Conservation (phyloP, 352 stramenopile species). For the Phytophthora rubi region DNA sequence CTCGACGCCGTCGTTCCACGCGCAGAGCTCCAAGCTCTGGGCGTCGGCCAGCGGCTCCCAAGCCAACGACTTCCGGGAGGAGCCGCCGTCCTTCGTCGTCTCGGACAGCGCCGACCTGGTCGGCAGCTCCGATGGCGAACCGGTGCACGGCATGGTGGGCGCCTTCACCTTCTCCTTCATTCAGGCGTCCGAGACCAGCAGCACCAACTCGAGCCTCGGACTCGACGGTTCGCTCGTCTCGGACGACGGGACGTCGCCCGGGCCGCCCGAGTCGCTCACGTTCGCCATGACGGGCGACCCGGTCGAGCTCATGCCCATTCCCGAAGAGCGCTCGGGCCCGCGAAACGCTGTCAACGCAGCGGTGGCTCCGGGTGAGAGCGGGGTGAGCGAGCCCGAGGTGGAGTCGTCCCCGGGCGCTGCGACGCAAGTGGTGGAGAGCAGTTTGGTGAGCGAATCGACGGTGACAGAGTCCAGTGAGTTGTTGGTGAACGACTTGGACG, state of each 20-base stretch:
- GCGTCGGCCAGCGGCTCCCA: constrained; percentile 29
- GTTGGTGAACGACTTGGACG: constrained; percentile 30
- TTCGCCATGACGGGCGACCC: constrained; percentile 30
- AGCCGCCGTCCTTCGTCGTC: constrained; percentile 54
- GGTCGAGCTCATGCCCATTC: constrained; percentile 39
- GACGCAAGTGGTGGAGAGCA: constrained; percentile 12
- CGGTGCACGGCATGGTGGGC: constrained; percentile 58
- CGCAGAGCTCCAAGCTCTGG: constrained; percentile 20
- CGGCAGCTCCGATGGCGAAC: constrained; percentile 62
- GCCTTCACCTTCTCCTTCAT: constrained; percentile 82
- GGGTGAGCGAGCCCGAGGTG: constrained; percentile 23
- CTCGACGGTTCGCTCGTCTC: constrained; percentile 20
- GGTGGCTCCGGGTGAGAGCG: constrained; percentile 11
- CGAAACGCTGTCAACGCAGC: constrained; percentile 9
- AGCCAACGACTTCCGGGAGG: constrained; percentile 40
- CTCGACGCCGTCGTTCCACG: constrained; percentile 43
- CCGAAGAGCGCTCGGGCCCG: constrained; percentile 34
- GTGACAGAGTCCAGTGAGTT: constrained; percentile 27
- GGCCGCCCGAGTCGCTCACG: constrained; percentile 25
- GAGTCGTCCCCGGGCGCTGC: constrained; percentile 11
- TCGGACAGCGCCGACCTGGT: constrained; percentile 52
- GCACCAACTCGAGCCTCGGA: constrained; percentile 31
- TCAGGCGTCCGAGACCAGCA: constrained; percentile 53
- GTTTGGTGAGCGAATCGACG: constrained; percentile 20
- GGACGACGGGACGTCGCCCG: constrained; percentile 19